These are phyloP conservation scores for Polyporus tsugae DNA, from an alignment of 1,284 basidiomycete species.

Conservation along the genomic window DNA sequence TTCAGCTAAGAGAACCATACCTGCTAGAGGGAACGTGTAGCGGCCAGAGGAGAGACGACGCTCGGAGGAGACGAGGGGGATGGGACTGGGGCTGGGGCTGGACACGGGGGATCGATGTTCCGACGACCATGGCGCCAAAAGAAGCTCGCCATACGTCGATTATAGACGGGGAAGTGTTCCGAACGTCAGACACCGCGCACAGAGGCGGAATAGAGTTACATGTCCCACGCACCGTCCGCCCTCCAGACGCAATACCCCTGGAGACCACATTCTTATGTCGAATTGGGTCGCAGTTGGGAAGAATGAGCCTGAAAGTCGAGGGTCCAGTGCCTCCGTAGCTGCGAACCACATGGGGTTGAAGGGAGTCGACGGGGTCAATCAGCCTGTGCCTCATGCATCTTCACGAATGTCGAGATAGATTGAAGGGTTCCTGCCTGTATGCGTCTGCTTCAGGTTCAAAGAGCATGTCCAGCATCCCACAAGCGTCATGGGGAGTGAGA, in stretches of 20 bases:
- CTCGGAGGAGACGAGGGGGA: neutral
- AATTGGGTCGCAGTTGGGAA: neutral
- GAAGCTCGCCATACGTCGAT: conserved; percentile 4
- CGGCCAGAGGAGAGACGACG: neutral
- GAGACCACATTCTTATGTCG: neutral
- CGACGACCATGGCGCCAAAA: conserved; percentile 4
- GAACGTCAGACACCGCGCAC: neutral
- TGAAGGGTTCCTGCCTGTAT: neutral
- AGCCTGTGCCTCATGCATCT: neutral
- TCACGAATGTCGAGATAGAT: neutral
- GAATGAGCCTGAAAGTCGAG: neutral
- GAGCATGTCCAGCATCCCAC: neutral
- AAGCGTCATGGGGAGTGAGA: neutral
- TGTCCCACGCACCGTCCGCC: neutral
- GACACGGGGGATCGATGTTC: conserved; percentile 5
- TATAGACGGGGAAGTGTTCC: conserved; percentile 5
- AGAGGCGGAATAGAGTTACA: neutral
- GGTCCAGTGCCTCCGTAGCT: neutral
- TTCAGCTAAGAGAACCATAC: neutral
- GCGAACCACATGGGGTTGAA: neutral
- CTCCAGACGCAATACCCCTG: neutral
- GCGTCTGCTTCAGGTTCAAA: neutral
- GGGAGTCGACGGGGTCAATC: neutral
- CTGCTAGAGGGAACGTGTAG: neutral
- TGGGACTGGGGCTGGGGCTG: neutral